Evolutionary conservation across 768 basidiomycete genomes (phyloP).

Genomic region (Saitozyma podzolica): DNA sequence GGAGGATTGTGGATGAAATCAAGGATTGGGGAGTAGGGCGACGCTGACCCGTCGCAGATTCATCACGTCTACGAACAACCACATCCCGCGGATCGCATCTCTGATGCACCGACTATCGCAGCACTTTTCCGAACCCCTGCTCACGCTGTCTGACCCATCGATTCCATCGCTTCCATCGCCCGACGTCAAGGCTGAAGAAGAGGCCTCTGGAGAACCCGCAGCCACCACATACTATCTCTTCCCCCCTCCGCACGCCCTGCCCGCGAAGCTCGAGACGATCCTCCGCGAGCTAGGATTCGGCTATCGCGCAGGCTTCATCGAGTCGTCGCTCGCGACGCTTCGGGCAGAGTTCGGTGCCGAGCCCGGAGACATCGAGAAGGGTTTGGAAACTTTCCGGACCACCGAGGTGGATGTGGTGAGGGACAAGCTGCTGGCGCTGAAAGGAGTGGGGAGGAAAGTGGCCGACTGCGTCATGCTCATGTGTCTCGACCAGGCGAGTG

Average conservation of each 20-base stretch:
- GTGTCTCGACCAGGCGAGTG: conserved; percentile 79
- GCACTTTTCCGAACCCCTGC: conserved; percentile 69
- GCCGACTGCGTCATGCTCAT: conserved; percentile 92
- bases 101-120: conserved; percentile 83
- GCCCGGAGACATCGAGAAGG: conserved; percentile 28
- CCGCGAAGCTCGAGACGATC: conserved; percentile 59
- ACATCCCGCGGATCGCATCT: conserved; percentile 88
- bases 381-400: conserved; percentile 50
- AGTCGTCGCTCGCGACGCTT: conserved; percentile 38
- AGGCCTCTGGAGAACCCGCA: conserved; percentile 16
- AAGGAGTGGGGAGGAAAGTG: conserved; percentile 94
- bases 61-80: conserved; percentile 97
- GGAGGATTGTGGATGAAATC: too few relatives aligned
- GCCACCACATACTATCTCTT: conserved; percentile 70
- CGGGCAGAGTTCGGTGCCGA: conserved; percentile 20
- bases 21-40: neutral
- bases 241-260: conserved; percentile 59
- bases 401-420: conserved; percentile 64
- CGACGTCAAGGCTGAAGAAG: conserved; percentile 17
- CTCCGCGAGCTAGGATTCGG: conserved; percentile 89
- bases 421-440: conserved; percentile 72
- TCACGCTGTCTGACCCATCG: conserved; percentile 54
- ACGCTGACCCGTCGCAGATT: conserved; percentile 62
- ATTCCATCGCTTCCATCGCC: neutral
- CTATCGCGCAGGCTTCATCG: conserved; percentile 88